Base-by-base conservation (phyloP, 768 basidiomycete species). In the Amyloporia xantha region DNA sequence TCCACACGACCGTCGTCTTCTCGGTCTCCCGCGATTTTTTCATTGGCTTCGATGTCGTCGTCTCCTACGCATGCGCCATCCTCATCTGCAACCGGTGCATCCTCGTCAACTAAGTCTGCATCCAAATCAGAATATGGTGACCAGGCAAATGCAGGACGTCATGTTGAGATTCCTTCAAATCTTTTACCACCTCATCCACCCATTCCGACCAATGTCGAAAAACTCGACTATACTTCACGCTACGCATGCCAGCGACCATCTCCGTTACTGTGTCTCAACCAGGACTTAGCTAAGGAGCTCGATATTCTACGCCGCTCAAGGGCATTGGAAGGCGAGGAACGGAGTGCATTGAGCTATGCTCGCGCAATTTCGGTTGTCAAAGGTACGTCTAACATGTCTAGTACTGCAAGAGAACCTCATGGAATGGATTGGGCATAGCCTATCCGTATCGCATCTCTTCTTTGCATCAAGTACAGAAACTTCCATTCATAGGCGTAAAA, bases 311-410 rank as follows among this genome's bases (percentile, higher is more conserved):
- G 75, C 15, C 73, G 68, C 28, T 68, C 73, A 21, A 72, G 89
- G 39, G 70, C 77, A 40, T 66, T 88, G 1, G 89, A 91, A 59
- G 81, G 84, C 11, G 75, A 86, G 44, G 71, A 74, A 19, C 68
- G 78, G 24, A 87, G 84, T 56, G 79, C 82, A 35, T 65, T 91
- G 41, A 81, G 80, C 52, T 92, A 91, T 54, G 72, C 80, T 27
- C 73, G 86, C 41, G 81, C 84, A 1, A 81, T 89, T 54, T 73
- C 81, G n/a, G 84, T 84, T 59, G 48, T 63, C 48, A 63, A 63
- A 55, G 58, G 62, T 59, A 19, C 6, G 43, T 35, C 9, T 23
- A 28, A 33, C 13, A 2, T 6, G n/a, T n/a, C n/a, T n/a, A n/a
- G n/a, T n/a, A n/a, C n/a, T n/a, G n/a, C n/a, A n/a, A n/a, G n/a